Percentiles rank a stretch among this genome's conserved stretches.
Conservation (phyloP, 140 eudicot species). For the Cichorium intybus region DNA sequence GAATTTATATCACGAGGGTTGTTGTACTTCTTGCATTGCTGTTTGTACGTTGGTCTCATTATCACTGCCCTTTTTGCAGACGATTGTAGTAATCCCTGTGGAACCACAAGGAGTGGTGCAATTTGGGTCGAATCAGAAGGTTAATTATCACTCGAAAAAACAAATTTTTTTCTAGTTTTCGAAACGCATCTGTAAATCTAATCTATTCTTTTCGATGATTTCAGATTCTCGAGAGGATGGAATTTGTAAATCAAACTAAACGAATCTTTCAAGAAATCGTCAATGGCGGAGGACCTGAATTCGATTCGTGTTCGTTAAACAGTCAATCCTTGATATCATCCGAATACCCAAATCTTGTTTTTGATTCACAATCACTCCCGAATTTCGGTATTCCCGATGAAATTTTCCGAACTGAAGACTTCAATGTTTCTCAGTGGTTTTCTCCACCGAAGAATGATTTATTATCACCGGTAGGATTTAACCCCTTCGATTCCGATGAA, state of each 20-base stretch:
- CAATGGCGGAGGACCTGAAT: constrained; percentile 24
- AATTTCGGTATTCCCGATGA: constrained; percentile 42
- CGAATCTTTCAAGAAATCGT: constrained; percentile 40
- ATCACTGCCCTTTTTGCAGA: constrained; percentile 51
- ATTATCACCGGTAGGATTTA: constrained; percentile 19
- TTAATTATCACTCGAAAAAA: constrained; percentile 20
- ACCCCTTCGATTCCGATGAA: constrained; percentile 17
- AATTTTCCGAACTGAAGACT: constrained; percentile 32
- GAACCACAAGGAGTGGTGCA: constrained; percentile 79
- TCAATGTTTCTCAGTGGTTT: constrained; percentile 41
- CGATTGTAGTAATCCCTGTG: constrained; percentile 73
- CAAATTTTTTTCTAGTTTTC: not conserved
- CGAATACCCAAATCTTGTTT: constrained; percentile 23
- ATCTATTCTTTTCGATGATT: constrained; percentile 20
- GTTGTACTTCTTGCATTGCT: constrained; percentile 10
- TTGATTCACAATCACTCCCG: not conserved
- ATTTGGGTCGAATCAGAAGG: constrained; percentile 80
- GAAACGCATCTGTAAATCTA: not conserved
- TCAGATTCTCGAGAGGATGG: constrained; percentile 60
- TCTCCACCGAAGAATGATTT: constrained; percentile 23
- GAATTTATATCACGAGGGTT: not conserved
- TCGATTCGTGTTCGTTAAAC: constrained; percentile 25
- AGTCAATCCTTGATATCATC: constrained; percentile 35
- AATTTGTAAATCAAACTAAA: constrained; percentile 57
- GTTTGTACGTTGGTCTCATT: constrained; percentile 9